Evolutionary conservation across 1,284 basidiomycete genomes (phyloP).

Genomic region (Puccinia hordei): DNA sequence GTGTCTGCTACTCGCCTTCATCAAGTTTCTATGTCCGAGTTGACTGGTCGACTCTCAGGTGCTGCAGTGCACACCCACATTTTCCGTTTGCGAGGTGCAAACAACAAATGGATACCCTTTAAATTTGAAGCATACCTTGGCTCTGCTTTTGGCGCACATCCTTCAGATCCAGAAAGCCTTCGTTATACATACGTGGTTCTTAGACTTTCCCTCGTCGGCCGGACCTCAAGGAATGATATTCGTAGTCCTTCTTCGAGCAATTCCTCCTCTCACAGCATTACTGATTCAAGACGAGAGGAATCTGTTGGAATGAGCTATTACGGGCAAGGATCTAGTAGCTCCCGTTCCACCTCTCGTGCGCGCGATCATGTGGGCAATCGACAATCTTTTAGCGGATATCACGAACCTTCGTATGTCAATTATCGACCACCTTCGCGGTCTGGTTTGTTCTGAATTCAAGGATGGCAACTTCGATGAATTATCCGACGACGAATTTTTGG

Average conservation of each 20-base stretch:
- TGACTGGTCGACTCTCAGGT: constrained; percentile 29
- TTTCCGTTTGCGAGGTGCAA: constrained; percentile 15
- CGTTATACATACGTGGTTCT: constrained; percentile 38
- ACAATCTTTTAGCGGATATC: neutral
- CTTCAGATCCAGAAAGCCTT: constrained; percentile 29
- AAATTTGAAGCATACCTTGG: constrained; percentile 45
- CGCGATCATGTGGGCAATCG: constrained; percentile 6
- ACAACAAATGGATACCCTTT: constrained; percentile 27
- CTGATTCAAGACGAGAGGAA: constrained; percentile 12
- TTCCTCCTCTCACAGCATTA: constrained; percentile 15
- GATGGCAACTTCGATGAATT: neutral
- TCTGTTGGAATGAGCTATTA: constrained; percentile 21
- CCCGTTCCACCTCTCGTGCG: constrained; percentile 20
- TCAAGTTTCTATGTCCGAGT: constrained; percentile 25
- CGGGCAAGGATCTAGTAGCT: constrained; percentile 9
- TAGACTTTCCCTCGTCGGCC: constrained; percentile 9
- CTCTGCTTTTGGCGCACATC: constrained; percentile 41
- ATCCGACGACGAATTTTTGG: neutral
- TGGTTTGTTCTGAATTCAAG: neutral
- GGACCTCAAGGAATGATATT: neutral
- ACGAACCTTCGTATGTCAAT: constrained; percentile 1
- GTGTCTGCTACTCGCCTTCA: constrained; percentile 35
- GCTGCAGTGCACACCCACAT: constrained; percentile 29
- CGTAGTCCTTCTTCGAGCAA: constrained; percentile 14
- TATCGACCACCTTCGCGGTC: constrained; percentile 22